Conservation (phyloP, 495 filamentous ascomycete species). For the Geoglossum glabrum region DNA sequence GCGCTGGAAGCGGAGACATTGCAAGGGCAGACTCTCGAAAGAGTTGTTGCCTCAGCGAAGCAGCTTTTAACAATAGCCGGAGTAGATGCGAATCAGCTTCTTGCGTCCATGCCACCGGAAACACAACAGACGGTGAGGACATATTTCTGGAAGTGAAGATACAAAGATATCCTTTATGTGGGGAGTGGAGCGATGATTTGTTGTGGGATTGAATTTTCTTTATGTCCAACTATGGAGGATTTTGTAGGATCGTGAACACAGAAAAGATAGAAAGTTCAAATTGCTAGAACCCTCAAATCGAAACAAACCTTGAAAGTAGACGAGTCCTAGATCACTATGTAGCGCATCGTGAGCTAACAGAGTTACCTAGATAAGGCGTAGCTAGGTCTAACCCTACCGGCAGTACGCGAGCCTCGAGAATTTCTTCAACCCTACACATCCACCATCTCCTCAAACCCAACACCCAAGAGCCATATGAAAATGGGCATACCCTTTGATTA, state of each 20-base stretch:
- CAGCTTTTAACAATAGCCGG: slow-evolving; percentile 46
- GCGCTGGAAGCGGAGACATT: slow-evolving; percentile 82
- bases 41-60: slow-evolving; percentile 56
- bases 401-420: not conserved
- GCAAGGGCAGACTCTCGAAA: slow-evolving; percentile 55
- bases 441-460: not conserved
- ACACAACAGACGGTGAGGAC: slow-evolving; percentile 52
- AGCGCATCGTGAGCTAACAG: not conserved
- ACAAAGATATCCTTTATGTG: not conserved
- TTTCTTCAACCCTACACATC: not conserved
- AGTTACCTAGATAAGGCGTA: not conserved
- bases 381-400: slow-evolving; percentile 1
- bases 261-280: not conserved
- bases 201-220: not conserved
- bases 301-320: not conserved
- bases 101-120: slow-evolving; percentile 50
- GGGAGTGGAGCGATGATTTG: not conserved
- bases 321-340: not conserved
- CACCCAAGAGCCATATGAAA: too few species aligned
- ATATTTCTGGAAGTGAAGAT: slow-evolving; percentile 13
- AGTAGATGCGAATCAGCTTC: slow-evolving; percentile 46
- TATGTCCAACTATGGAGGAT: not conserved
- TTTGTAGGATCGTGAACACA: not conserved
- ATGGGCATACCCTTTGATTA: slow-evolving; percentile 32
- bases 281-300: not conserved